phyloP scores from a whole-genome alignment of 2,329 filamentous ascomycete species.

The Lachnellula cervina region DNA sequence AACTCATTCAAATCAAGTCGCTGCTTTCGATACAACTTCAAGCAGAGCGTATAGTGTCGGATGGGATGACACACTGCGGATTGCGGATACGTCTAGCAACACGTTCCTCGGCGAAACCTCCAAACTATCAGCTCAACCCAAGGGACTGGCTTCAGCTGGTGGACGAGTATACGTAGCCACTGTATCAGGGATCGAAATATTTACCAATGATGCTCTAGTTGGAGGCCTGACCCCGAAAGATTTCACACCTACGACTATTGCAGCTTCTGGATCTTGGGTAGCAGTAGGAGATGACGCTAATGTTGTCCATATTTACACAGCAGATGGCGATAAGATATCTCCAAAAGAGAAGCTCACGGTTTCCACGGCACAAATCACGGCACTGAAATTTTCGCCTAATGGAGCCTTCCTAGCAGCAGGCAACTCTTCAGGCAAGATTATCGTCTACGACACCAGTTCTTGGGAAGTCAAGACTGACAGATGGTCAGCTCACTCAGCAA shows the following conservation, averaged over 20 bases:
- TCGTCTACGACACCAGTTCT: conserved; percentile 64
- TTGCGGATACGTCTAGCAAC: conserved; percentile 67
- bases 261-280: conserved; percentile 61
- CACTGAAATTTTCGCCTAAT: conserved; percentile 75
- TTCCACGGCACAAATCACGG: conserved; percentile 67
- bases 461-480: conserved; percentile 75
- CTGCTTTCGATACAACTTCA: conserved; percentile 60
- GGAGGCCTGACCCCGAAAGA: conserved; percentile 53
- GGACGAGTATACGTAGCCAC: conserved; percentile 47
- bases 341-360: conserved; percentile 48
- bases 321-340: conserved; percentile 51
- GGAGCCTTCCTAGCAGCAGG: conserved; percentile 78
- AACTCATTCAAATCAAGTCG: conserved; percentile 79
- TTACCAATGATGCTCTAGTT: conserved; percentile 56
- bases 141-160: conserved; percentile 57
- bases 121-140: conserved; percentile 75
- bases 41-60: conserved; percentile 77
- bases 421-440: conserved; percentile 79
- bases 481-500: conserved; percentile 67
- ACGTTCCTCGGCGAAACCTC: conserved; percentile 67
- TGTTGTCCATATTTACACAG: conserved; percentile 68
- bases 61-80: conserved; percentile 90
- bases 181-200: conserved; percentile 52
- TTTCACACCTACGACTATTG: conserved; percentile 66
- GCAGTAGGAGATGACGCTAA: conserved; percentile 76